Evolutionary conservation across 768 basidiomycete genomes (phyloP).

Genomic region (Tricholoma terreum): DNA sequence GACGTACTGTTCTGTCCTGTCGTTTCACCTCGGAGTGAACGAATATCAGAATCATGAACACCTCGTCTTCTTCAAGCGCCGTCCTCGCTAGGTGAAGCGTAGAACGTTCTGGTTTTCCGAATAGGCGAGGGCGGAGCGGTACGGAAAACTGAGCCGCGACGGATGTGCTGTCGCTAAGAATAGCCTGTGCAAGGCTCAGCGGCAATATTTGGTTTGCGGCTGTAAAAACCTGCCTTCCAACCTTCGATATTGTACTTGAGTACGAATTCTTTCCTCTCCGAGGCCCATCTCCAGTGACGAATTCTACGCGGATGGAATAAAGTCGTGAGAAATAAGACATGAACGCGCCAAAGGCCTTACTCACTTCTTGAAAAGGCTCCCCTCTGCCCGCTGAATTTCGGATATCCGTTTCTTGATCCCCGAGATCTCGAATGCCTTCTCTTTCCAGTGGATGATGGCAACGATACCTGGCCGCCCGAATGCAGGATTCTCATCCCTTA

Average conservation of each 20-base stretch:
- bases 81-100: conserved; percentile 36
- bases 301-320: conserved; percentile 23
- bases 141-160: conserved; percentile 40
- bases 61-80: conserved; percentile 39
- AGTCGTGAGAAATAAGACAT: neutral
- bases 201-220: neutral
- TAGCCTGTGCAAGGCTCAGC: conserved; percentile 11
- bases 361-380: conserved; percentile 36
- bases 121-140: conserved; percentile 48
- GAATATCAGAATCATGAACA: conserved; percentile 36
- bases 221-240: conserved; percentile 33
- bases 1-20: conserved; percentile 32
- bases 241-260: conserved; percentile 41
- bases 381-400: conserved; percentile 40
- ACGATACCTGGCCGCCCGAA: conserved; percentile 33
- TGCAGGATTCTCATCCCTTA: conserved; percentile 47
- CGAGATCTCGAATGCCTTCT: conserved; percentile 44
- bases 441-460: conserved; percentile 49
- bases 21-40: conserved; percentile 35
- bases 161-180: conserved; percentile 23
- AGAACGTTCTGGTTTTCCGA: conserved; percentile 40
- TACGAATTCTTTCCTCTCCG: conserved; percentile 43
- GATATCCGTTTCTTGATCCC: conserved; percentile 38
- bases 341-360: conserved; percentile 7
- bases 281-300: conserved; percentile 43